These are phyloP conservation scores for Apiospora kogelbergensis DNA, from an alignment of 2,329 filamentous ascomycete genomes.

Conservation along the genomic window DNA sequence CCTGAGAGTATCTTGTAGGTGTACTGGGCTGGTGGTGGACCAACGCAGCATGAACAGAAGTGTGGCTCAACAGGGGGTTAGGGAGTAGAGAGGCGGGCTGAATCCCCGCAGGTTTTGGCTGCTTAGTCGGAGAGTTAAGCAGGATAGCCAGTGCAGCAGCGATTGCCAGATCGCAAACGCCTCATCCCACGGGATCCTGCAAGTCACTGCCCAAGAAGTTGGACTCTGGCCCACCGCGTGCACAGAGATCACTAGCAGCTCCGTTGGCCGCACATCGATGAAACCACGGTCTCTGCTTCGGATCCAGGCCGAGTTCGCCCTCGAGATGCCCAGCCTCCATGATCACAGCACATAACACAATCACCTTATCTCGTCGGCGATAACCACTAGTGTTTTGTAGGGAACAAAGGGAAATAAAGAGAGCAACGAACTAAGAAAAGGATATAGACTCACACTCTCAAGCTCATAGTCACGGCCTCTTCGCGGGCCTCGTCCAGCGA, in stretches of 20 bases:
- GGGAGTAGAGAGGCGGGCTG: neutral
- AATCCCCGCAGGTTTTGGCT: neutral
- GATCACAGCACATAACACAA: neutral
- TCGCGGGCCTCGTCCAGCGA: constrained; percentile 67
- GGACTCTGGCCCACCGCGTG: neutral
- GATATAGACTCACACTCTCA: constrained; percentile 65
- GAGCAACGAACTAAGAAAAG: constrained; percentile 19
- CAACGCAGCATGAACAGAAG: neutral
- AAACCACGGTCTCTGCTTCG: neutral
- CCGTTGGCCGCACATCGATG: neutral
- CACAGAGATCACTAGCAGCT: neutral
- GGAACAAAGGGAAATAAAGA: neutral
- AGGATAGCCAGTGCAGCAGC: neutral
- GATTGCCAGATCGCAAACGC: neutral
- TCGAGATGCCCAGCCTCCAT: neutral
- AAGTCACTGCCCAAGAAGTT: neutral
- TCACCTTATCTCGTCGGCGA: neutral
- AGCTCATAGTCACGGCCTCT: constrained; percentile 78
- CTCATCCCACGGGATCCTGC: neutral
- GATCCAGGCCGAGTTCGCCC: neutral
- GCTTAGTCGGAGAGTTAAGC: neutral
- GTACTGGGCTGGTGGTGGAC: neutral
- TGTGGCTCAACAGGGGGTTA: neutral
- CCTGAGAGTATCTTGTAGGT: neutral
- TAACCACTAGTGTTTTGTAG: neutral